Percentiles rank a stretch among this genome's conserved stretches.
Evolutionary conservation across 768 basidiomycete species (phyloP).

Genomic region (Pleurotus tuoliensis): DNA sequence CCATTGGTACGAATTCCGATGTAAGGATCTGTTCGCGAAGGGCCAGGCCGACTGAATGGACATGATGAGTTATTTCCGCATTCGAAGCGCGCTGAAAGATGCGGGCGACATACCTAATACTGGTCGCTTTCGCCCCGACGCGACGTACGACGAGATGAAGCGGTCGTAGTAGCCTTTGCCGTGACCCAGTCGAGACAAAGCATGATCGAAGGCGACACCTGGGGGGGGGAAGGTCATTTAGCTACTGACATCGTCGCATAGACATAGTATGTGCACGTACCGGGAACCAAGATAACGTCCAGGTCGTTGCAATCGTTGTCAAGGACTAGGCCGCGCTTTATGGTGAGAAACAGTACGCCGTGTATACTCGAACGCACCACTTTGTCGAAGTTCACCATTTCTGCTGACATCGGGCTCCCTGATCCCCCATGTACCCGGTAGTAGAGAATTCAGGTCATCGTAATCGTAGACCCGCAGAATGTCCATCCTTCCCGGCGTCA

Average conservation of each 20-base stretch:
- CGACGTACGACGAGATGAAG: constrained; percentile 57
- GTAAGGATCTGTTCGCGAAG: constrained; percentile 61
- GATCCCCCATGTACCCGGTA: constrained; percentile 70
- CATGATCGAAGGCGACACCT: constrained; percentile 76
- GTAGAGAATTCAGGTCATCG: constrained; percentile 55
- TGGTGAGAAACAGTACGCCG: background rate
- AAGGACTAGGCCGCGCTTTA: constrained; percentile 24
- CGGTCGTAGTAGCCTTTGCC: constrained; percentile 84
- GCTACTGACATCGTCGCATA: background rate
- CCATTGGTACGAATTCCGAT: constrained; percentile 47
- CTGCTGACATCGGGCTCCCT: constrained; percentile 54
- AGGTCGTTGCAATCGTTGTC: constrained; percentile 36
- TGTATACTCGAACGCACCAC: constrained; percentile 37
- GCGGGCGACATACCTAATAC: constrained; percentile 44
- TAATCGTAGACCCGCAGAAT: constrained; percentile 57
- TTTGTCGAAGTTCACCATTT: constrained; percentile 40
- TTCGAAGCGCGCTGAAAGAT: too few relatives aligned
- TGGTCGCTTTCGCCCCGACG: constrained; percentile 41
- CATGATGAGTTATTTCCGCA: background rate
- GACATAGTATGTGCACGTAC: constrained; percentile 24
- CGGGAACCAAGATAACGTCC: constrained; percentile 68
- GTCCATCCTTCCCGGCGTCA: constrained; percentile 53
- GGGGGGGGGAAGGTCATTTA: background rate
- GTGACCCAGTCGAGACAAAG: constrained; percentile 68
- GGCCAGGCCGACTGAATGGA: constrained; percentile 48